phyloP scores from a whole-genome alignment of 352 stramenopile genomes.

The Globisporangium recalcitrans region DNA sequence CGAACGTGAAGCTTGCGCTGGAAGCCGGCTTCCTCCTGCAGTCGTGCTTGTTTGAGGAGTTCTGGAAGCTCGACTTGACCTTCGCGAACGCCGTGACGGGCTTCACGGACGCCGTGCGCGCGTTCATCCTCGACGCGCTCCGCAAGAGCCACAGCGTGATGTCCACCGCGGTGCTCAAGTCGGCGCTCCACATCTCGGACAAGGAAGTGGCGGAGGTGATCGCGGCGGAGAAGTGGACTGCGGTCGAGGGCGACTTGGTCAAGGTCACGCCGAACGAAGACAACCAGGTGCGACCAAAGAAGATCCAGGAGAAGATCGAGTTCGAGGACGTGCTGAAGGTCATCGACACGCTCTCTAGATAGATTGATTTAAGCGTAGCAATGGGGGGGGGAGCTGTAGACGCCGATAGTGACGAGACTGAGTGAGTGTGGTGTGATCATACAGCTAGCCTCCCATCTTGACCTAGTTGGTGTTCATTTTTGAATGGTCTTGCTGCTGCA shows the following conservation, averaged over 20 bases:
- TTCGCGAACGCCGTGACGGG: constrained; percentile 58
- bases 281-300: constrained; percentile 86
- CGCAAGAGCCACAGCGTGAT: constrained; percentile 71
- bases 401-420: constrained; percentile 1
- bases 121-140: constrained; percentile 71
- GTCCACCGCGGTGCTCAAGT: constrained; percentile 50
- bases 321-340: constrained; percentile 85
- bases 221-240: constrained; percentile 67
- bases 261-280: constrained; percentile 66
- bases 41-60: constrained; percentile 77
- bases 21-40: constrained; percentile 64
- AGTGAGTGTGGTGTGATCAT: constrained; percentile 7
- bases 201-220: constrained; percentile 54
- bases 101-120: constrained; percentile 68
- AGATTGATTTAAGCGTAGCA: constrained; percentile 29
- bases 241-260: constrained; percentile 39
- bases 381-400: background rate
- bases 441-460: constrained; percentile 7
- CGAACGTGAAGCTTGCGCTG: constrained; percentile 50
- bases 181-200: constrained; percentile 64
- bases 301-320: constrained; percentile 84
- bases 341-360: constrained; percentile 85
- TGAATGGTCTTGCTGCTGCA: no score
- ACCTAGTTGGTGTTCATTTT: background rate
- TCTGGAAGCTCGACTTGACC: constrained; percentile 65